Base-by-base conservation (phyloP, 2,329 filamentous ascomycete genomes). In the Pseudogymnoascus sp. region DNA sequence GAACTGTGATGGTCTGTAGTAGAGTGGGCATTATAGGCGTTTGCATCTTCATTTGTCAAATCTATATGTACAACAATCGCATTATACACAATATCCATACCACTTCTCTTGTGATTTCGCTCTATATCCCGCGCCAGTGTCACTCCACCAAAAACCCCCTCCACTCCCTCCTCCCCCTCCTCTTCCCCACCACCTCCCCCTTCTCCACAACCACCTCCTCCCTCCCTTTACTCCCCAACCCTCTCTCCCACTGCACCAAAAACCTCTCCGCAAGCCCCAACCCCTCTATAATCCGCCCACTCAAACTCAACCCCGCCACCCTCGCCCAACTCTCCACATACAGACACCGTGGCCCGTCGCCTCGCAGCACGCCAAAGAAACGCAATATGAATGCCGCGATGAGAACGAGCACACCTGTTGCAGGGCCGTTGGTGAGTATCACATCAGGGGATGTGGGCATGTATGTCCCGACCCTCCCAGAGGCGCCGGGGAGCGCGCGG, bases 301-400 rank as follows among this genome's bases (percentile, higher is more conserved):
- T 96, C 64, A 97, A 74, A 76, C 93, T 97, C 67, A 97, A 76
- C 11, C 84, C 87, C 67, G 82, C 87, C 14, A 96, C 90, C 14
- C 95, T 83, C 2, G 95, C 93, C 88, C 93, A 97, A 19, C 90
- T 95, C 79, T 99, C 95, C 29, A 97, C 84, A 73, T 95, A 99
- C 13, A 97, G 79, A 10, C 42, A 47, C 14, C 42, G 24, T 8
- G 89, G 87, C 66, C 86, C 84, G 77, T 82, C 82, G 29, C 80
- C 83, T 59, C 85, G 70, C 40, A 78, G 77, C 1, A 84, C 61
- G 1, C 80, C 82, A 29, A 76, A 65, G 59, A 75, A 74, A 65
- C 72, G 79, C 61, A 89, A 70, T 13, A 86, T 59, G 2, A 83
- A 74, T 1, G 80, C 78, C 0, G 84, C 83, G 2, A 87, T 71